Base-by-base conservation (phyloP, 331 rosid genomes). In the Telfairia occidentalis region DNA sequence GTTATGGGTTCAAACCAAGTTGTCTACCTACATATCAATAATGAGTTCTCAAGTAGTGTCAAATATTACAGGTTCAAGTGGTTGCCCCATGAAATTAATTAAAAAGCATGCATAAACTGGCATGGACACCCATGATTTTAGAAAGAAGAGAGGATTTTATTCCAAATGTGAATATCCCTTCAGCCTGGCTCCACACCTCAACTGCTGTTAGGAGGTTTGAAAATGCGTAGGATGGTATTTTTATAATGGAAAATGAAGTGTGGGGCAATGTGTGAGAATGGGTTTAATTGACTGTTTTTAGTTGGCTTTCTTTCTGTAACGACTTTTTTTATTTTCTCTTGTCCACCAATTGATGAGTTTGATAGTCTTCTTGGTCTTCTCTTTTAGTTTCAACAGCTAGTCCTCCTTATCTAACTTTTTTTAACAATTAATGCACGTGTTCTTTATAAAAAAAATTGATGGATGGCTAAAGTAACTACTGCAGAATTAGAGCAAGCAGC, bases 401-500 rank as follows among this genome's bases (percentile, higher is more conserved):
- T 65, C 73, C 50, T 38, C 54, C 53, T 30, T 40, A 23, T 13
- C 3, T 13, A 43, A 40, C n/a, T n/a, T 46, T 46, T 28, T 45
- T 46, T 18, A 9, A 28, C 35, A 71, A 28, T 45, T 43, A 26
- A 3, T 74, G 30, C 2, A 16, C 23, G 37, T 54, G 54, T 19
- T 73, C 4, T 13, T 32, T 73, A 7, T n/a, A 24, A 74, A 3
- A 2, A 30, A 19, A 35, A 12, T 34, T 74, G 53, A 12, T 38
- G 40, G 11, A 55, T 15, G 53, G 15, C 30, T 55, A 38, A 42
- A 38, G 35, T 34, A 38, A 76, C 60, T 30, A 15, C 55, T 84
- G 89, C 96, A 95, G 99, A 95, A 84, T 71, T 95, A 85, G 99
- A 95, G 86, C 99, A 92, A 83, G 58, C 85, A 1, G 87, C 92